Evolutionary conservation across 2,329 filamentous ascomycete genomes (phyloP), one percentile per base, ranked within the genome.

Genomic region (Epicoccum nigrum): DNA sequence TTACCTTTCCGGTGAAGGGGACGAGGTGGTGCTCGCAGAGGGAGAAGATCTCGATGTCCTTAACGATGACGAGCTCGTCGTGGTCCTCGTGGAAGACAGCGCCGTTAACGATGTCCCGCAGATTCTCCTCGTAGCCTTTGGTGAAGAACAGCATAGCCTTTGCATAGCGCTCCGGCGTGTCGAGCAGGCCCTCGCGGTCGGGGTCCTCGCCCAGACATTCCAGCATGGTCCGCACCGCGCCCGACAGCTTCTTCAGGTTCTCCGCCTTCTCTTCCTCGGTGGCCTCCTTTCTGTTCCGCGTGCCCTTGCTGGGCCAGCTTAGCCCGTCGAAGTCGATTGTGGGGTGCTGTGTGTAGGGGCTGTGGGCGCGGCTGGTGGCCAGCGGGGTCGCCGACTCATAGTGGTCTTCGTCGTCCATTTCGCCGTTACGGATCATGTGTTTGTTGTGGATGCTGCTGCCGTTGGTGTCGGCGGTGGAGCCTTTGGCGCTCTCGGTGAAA

Each of bases 1-100:
- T 33, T 79, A 92, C 90, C 84, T 96, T 97, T 66, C 94, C 94
- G 3, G 85, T 93, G 68, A 99, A 99, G 0, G 94, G 94, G 7
- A 99, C 93, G 71, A 99, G 83, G 71, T 99, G 94, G 73, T 99
- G 94, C 78, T 99, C 94, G 79, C 94, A 99, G 34, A 97, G 80
- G 58, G 89, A 93, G 74, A 92, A 96, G 11, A 97, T 85, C 71
- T 97, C 92, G 67, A 99, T 97, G 68, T 97, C 92, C 77, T 96
- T 96, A 52, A 99, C 91, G 66, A 97, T 96, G 23, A 99, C 92
- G 77, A 99, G 84, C 76, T 99, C 94, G 68, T 96, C 94, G 70
- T 97, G 93, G 56, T 93, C 91, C 73, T 97, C 94, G 67, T 96
- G 88, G 76, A 99, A 99, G 45, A 97, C 89, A 15, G 94, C 94